These are phyloP conservation scores for Phellopilus nigrolimitatus DNA, from an alignment of 1,284 basidiomycete species.

Conservation along the genomic window DNA sequence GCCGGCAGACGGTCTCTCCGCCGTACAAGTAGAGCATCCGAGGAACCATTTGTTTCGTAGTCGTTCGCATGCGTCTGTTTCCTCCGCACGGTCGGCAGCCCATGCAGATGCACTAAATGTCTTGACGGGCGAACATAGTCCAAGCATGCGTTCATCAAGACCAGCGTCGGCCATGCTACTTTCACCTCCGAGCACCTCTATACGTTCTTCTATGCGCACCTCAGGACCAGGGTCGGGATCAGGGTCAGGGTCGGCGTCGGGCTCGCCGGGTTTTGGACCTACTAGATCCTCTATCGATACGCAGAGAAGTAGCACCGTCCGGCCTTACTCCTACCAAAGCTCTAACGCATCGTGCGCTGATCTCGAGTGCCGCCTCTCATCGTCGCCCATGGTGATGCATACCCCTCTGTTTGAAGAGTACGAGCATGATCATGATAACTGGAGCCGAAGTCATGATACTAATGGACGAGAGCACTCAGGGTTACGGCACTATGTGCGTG, in stretches of 20 bases:
- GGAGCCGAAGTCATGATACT: background rate
- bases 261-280: conserved; percentile 5
- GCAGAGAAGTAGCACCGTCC: conserved; percentile 2
- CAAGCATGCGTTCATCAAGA: background rate
- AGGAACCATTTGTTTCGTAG: background rate
- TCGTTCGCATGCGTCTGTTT: conserved; percentile 7
- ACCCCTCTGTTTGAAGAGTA: conserved; percentile 12
- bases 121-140: conserved; percentile 9
- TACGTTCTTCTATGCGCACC: conserved; percentile 10
- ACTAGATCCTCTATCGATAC: conserved; percentile 26
- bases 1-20: background rate
- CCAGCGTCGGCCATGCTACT: conserved; percentile 1
- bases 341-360: conserved; percentile 15
- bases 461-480: conserved; percentile 28
- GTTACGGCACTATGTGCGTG: conserved; percentile 34
- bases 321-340: conserved; percentile 11
- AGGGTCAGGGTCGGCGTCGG: conserved; percentile 32
- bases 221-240: conserved; percentile 8
- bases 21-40: background rate
- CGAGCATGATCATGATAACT: background rate
- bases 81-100: conserved; percentile 10
- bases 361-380: conserved; percentile 16
- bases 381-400: conserved; percentile 19
- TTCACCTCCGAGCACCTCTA: conserved; percentile 1
- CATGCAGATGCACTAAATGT: conserved; percentile 16